Evolutionary conservation across 257 asterid genomes (phyloP), one percentile per base, ranked within the genome.

Genomic region (Solanum arcanum): DNA sequence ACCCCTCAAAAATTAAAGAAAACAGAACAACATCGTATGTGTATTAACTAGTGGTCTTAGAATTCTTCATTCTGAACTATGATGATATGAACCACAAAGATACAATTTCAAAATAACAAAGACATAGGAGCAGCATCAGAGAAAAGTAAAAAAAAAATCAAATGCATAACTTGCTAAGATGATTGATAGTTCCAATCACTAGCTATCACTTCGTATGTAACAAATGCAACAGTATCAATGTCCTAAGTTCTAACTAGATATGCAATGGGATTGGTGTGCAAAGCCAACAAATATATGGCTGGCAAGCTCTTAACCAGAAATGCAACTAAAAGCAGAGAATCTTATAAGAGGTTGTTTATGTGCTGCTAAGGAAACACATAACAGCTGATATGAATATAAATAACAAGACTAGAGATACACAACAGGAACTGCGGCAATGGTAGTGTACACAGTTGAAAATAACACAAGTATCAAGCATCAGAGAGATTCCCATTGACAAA

Each of bases 401-500:
- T 73, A 23, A 21, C 35, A 41, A 23, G 37, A 76, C 16, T 2
- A 76, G 23, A 6, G 41, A 76, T 2, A 39, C 20, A 76, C 27
- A 42, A 42, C 37, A 42, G 4, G 3, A 42, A 42, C 60, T 12
- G 13, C 6, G 1, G 5, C 12, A 77, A 14, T n/a, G 9, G 60
- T 4, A 77, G 62, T 14, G 6, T 4, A 15, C 9, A 44, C 35
- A 13, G 25, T 14, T 42, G 20, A 10, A 44, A 9, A 3, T 9
- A 16, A 80, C 6, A 60, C 1, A 21, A 41, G 42, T 39, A 0
- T 18, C 46, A 6, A 72, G 96, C 96, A 94, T 93, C 98, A 93
- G 93, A 93, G 94, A 94, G 96, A 91, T 94, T 94, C 98, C 95
- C 95, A 94, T 92, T 89, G 92, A 89, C 33, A 62, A 91, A 92